A percentile compares a stretch with the other conserved stretches of the same genome.
These are phyloP conservation scores for Colletotrichum theobromicola DNA, from an alignment of 2,329 filamentous ascomycete species.

Conservation along the genomic window DNA sequence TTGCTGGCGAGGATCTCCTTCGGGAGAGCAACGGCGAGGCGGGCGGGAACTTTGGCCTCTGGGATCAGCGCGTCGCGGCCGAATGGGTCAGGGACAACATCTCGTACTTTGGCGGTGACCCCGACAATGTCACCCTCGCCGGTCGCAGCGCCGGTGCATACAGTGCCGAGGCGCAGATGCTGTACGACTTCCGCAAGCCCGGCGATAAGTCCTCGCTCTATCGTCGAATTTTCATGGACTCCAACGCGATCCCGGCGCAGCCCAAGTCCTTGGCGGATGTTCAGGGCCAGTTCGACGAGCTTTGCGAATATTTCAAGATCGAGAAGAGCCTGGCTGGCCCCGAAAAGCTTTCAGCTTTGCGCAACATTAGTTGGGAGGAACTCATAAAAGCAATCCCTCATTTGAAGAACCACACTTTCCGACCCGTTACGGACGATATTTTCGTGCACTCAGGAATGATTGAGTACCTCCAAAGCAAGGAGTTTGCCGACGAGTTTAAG, in stretches of 20 bases:
- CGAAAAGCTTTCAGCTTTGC: conserved; percentile 37
- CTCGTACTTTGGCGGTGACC: conserved; percentile 49
- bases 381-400: conserved; percentile 39
- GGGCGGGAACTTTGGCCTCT: conserved; percentile 43
- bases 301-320: conserved; percentile 40
- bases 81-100: conserved; percentile 56
- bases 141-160: conserved; percentile 51
- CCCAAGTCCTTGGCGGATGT: conserved; percentile 41
- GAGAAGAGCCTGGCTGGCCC: conserved; percentile 21
- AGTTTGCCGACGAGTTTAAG: conserved; percentile 42
- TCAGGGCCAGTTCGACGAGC: conserved; percentile 46
- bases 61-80: conserved; percentile 54
- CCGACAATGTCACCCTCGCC: conserved; percentile 42
- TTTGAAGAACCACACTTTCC: conserved; percentile 50
- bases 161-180: conserved; percentile 44
- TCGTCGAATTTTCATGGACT: conserved; percentile 45
- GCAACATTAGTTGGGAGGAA: conserved; percentile 33
- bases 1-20: conserved; percentile 43
- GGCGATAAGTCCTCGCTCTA: conserved; percentile 27
- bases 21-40: conserved; percentile 24
- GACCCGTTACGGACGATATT: conserved; percentile 45
- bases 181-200: conserved; percentile 36
- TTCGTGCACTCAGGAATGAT: conserved; percentile 44
- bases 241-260: conserved; percentile 50
- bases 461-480: conserved; percentile 38